Percentiles rank a stretch among this genome's conserved stretches.
Conservation (phyloP, 2,329 filamentous ascomycete genomes). For the Ambrosiella xylebori region DNA sequence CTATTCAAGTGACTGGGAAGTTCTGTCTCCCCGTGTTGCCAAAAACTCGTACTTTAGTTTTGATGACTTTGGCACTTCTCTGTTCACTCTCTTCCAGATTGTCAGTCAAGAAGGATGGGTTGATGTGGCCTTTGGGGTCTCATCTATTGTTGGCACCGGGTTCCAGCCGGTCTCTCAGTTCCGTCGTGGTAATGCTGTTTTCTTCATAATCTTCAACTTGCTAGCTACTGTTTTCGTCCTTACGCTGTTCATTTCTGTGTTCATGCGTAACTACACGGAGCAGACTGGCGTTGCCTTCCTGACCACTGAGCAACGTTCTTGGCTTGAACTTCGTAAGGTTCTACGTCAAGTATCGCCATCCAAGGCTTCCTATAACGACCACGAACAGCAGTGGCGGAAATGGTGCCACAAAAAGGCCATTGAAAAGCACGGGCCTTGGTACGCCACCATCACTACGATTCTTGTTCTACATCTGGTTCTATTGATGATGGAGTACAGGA, state of each 20-base stretch:
- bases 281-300: constrained; percentile 93
- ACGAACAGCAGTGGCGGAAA: constrained; percentile 61
- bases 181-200: constrained; percentile 72
- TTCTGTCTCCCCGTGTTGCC: constrained; percentile 68
- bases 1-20: constrained; percentile 55
- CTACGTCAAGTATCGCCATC: constrained; percentile 86
- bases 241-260: constrained; percentile 94
- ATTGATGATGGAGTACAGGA: constrained; percentile 71
- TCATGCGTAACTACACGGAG: constrained; percentile 99
- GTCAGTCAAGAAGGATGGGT: constrained; percentile 97
- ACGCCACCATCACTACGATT: constrained; percentile 59
- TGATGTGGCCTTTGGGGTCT: constrained; percentile 73
- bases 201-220: constrained; percentile 93
- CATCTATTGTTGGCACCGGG: constrained; percentile 62
- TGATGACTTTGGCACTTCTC: constrained; percentile 79
- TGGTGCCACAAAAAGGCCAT: constrained; percentile 94
- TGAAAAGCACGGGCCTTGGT: constrained; percentile 87
- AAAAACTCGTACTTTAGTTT: constrained; percentile 78
- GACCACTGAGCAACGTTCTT: constrained; percentile 88
- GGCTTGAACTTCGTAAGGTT: constrained; percentile 86
- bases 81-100: constrained; percentile 97
- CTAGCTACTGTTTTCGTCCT: constrained; percentile 91
- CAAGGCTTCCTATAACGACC: constrained; percentile 70
- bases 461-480: constrained; percentile 71
- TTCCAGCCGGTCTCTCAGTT: constrained; percentile 53